Base-by-base conservation (phyloP, 2,329 filamentous ascomycete species). In the Aspergillus terreus region DNA sequence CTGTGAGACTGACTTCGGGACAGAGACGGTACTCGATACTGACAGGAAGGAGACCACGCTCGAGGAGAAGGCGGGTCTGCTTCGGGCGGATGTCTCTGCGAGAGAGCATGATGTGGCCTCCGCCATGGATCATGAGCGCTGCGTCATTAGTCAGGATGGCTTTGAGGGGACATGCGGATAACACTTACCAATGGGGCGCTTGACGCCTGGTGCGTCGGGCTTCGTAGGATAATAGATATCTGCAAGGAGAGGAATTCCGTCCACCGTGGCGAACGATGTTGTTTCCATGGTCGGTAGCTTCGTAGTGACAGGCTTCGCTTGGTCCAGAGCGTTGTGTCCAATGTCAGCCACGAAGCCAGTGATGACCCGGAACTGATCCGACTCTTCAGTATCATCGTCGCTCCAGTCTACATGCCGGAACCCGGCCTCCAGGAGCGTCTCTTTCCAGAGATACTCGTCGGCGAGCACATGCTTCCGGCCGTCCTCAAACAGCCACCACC, bases 31-130 rank as follows among this genome's bases (percentile, higher is more conserved):
- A 23, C 4, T 23, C 23, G 23, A 23, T 23, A 9, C 73, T 77
- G 14, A 82, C 60, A 0, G 78, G 76, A 3, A 80, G 59, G 38
- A 80, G 67, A 0, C 75, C 73, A 6, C 61, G 46, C 1, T 63
- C 52, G 0, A 79, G 63, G 0, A 80, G 65, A 1, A 63, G 52
- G 4, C 58, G 47, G 0, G 66, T 73, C 48, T 80, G 78, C 11
- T 33, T 15, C 1, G 46, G 45, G 2, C 52, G 50, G 2, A 57
- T 42, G 11, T 50, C 50, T 11, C 53, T 51, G 7, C 55, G 41
- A 2, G 52, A 55, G n/a, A 57, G 41, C 42, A 52, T 53, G 5
- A 57, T 36, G 32, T 53, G 50, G 23, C 52, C 52, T 11, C 52
- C 55, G 4, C 55, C 55, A 27, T 57, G 55, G 23, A 57, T 53